Base-by-base conservation (phyloP, 1,284 basidiomycete genomes). In the Lignosus rhinocerotis region DNA sequence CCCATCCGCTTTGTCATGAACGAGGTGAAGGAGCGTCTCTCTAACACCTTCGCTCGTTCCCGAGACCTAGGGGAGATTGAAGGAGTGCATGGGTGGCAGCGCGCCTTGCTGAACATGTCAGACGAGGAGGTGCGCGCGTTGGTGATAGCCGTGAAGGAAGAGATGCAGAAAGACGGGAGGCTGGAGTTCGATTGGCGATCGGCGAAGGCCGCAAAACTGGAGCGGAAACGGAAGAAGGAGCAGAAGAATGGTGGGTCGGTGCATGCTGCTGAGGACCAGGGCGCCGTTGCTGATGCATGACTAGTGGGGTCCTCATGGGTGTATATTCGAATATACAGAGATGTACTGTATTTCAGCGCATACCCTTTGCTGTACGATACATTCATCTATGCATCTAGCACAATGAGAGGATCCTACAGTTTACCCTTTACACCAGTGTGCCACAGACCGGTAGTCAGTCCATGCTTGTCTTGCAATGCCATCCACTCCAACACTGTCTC, bases 401-500 rank as follows among this genome's bases (percentile, higher is more conserved):
- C 17, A n/a, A 19, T 43, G 19, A 4, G 33, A 34, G 1, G 11
- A 45, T 12, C 11, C 43, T 46, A 60, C n/a, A 58, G 51, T 55
- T 59, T 64, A 33, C 58, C 58, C 53, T 59, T 64, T 4, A 82
- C 66, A 2, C 80, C 84, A 36, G 81, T 77, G 56, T 78, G 72
- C 79, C 84, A 88, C 30, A 89, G 69, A 1, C 86, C 85, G 32
- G 84, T 83, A 59, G 72, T 74, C 42, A 87, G 69, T 50, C 75
- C 72, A 11, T 76, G 75, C 17, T 71, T 73, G 59, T 75, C 66
- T 34, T 75, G 74, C 51, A 72, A 70, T 21, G 75, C 72, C 79
- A 79, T 84, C 88, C 88, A 90, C 44, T 81, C 80, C 17, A 88
- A 67, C 45, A 90, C 82, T 19, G 76, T 78, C 43, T 81, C 79